Evolutionary conservation across 257 asterid genomes (phyloP), one percentile per base, ranked within the genome.

Genomic region (Solanum sparsipilum): DNA sequence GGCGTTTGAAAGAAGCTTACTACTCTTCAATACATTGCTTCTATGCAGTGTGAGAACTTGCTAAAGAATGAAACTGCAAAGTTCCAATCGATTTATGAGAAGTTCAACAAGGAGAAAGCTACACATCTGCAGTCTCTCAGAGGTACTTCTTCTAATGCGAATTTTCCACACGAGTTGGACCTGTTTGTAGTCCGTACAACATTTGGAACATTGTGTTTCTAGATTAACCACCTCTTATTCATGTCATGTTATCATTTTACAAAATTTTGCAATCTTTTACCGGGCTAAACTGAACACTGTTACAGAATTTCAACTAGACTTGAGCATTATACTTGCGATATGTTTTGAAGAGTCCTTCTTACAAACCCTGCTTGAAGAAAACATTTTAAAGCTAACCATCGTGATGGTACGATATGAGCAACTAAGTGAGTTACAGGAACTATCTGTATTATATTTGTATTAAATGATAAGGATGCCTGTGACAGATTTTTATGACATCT

Each of bases 41-140:
- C 74, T 87, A 38, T 93, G 93, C 93, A 96, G 99, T 95, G 98
- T 92, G 99, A 96, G 90, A 96, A 88, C 87, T 48, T 91, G 70
- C 92, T 94, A 92, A 97, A 94, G 94, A 92, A 87, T 87, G 98
- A 96, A 92, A 84, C 95, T 78, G 91, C 92, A 73, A 95, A 94
- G 93, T 95, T 93, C 89, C 95, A 97, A 89, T 92, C 93, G 87
- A 74, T 91, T 23, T 87, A 90, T 89, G 98, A 94, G 89, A 95
- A 90, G 75, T 93, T 94, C 91, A 90, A 91, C 92, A 95, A 96
- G 92, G 98, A 95, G 86, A 94, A 93, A 93, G 76, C 92, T 88
- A 78, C 91, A 41, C 98, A 94, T 92, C 91, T 96, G 90, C 97
- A 93, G 91, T 90, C 93, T 73, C 82, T 96, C 91, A 93, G 93